Conservation (phyloP, 1,284 basidiomycete genomes). For the Moniliella sp. region DNA sequence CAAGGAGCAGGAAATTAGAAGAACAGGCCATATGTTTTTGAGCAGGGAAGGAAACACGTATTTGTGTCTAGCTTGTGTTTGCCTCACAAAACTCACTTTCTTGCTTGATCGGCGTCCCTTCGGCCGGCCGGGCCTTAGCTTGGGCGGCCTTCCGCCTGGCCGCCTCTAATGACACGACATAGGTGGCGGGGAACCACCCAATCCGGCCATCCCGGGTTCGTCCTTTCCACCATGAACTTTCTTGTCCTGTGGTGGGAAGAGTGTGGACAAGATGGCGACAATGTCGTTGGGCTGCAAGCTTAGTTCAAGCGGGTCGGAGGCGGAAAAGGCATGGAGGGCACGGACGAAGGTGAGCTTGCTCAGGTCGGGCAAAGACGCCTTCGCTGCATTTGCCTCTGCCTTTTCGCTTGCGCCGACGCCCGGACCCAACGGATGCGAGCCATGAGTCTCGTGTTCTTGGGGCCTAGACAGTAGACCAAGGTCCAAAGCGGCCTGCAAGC, state of each 20-base stretch:
- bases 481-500: too few species aligned
- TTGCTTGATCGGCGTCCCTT: too few species aligned
- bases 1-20: too few species aligned
- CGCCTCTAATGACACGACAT: slow-evolving; percentile 28
- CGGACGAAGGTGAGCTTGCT: slow-evolving; percentile 61
- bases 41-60: too few species aligned
- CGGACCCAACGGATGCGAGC: slow-evolving; percentile 45
- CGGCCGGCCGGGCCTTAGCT: too few species aligned
- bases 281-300: slow-evolving; percentile 71
- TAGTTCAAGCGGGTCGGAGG: slow-evolving; percentile 50
- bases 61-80: too few species aligned
- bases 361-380: slow-evolving; percentile 37
- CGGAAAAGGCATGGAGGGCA: slow-evolving; percentile 54
- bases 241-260: slow-evolving; percentile 40
- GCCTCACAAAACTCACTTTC: too few species aligned
- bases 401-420: slow-evolving; percentile 13
- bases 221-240: slow-evolving; percentile 85
- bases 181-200: slow-evolving; percentile 78
- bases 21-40: too few species aligned
- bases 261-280: slow-evolving; percentile 64
- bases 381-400: slow-evolving; percentile 6
- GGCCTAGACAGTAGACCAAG: slow-evolving; percentile 11
- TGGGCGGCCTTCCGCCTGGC: slow-evolving; percentile 4
- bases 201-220: slow-evolving; percentile 74
- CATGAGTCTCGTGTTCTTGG: slow-evolving; percentile 35